These are phyloP conservation scores for Eucalyptus melliodora DNA, from an alignment of 345 rosid species.

Conservation along the genomic window DNA sequence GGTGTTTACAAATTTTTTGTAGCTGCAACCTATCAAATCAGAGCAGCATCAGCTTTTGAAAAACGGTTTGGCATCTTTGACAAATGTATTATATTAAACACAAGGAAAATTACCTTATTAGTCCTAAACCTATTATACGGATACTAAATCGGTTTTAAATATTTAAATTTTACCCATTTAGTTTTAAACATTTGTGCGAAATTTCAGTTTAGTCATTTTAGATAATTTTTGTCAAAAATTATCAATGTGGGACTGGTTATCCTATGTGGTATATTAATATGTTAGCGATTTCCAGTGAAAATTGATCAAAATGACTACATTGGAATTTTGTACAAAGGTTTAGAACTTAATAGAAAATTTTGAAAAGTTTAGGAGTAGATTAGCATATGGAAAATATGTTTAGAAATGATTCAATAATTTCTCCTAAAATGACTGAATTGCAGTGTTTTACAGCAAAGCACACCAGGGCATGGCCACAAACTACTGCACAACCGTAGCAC, in stretches of 20 bases:
- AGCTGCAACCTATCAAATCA: not conserved
- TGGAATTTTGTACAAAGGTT: not conserved
- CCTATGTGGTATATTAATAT: not conserved
- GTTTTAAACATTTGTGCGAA: fast-evolving
- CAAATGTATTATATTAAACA: not conserved
- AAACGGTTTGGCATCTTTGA: not conserved
- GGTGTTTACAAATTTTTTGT: not conserved
- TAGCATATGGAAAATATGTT: not conserved
- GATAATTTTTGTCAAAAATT: not conserved
- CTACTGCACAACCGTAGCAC: not conserved
- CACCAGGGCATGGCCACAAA: not conserved
- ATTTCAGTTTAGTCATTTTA: not conserved
- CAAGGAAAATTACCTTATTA: not conserved
- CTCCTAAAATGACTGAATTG: not conserved
- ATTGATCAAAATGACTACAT: not conserved
- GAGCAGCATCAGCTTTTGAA: not conserved
- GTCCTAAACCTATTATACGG: fast-evolving
- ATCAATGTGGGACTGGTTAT: fast-evolving
- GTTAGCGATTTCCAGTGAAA: fast-evolving
- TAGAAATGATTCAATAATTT: not conserved
- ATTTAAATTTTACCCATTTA: not conserved
- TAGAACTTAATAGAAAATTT: not conserved
- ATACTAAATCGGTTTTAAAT: not conserved
- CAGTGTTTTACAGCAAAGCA: not conserved
- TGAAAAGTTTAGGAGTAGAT: not conserved